Evolutionary conservation across 805 yeast genomes (phyloP).

Genomic region (Komagataella pseudopastoris): DNA sequence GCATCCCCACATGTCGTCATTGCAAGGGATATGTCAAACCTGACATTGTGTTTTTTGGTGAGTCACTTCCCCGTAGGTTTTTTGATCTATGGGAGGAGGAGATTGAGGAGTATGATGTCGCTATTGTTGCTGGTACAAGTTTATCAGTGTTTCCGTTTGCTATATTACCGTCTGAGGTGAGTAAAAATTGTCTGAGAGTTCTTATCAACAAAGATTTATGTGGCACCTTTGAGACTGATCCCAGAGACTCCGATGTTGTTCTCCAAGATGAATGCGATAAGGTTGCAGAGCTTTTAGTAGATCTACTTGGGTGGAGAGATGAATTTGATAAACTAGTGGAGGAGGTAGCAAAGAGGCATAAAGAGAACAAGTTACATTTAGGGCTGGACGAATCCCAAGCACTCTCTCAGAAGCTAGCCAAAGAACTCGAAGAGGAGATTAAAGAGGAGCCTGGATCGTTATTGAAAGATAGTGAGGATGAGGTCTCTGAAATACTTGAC

Average conservation of each 20-base stretch:
- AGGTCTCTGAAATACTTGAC: neutral
- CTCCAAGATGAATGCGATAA: constrained; percentile 52
- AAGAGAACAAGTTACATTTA: constrained; percentile 1
- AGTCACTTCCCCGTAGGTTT: constrained; percentile 58
- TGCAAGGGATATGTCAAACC: constrained; percentile 83
- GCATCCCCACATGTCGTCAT: constrained; percentile 39
- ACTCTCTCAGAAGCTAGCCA: neutral
- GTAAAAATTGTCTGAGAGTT: constrained; percentile 34
- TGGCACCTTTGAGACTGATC: constrained; percentile 48
- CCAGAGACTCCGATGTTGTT: constrained; percentile 49
- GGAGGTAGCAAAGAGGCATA: constrained; percentile 9
- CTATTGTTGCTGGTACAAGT: constrained; percentile 88
- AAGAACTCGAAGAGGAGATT: neutral
- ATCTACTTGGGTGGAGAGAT: constrained; percentile 48
- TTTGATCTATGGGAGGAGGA: constrained; percentile 57
- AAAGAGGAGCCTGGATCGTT: neutral
- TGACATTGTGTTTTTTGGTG: constrained; percentile 91
- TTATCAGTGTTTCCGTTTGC: constrained; percentile 89
- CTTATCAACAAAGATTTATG: constrained; percentile 66
- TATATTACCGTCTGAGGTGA: constrained; percentile 56
- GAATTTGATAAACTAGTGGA: constrained; percentile 32
- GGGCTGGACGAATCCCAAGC: neutral
- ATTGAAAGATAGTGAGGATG: neutral
- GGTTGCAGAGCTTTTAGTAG: constrained; percentile 40
- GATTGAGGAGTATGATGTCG: constrained; percentile 41